Percentiles rank a stretch among this genome's conserved stretches.
Evolutionary conservation across 768 basidiomycete genomes (phyloP).

Genomic region (Pisolithus albus): DNA sequence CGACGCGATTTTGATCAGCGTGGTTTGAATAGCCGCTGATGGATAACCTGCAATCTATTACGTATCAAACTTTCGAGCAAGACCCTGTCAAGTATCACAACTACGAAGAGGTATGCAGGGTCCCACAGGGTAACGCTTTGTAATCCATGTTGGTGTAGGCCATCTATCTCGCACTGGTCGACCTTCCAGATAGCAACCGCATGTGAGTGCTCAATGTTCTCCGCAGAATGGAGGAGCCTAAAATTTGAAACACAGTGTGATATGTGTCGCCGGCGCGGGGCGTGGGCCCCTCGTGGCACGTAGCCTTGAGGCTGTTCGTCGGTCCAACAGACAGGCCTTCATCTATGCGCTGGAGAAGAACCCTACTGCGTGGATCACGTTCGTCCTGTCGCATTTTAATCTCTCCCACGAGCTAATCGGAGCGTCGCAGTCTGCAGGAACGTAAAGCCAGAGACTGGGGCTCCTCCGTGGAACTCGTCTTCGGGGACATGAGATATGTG

Average conservation of each 20-base stretch:
- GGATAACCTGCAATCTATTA: slow-evolving; percentile 94
- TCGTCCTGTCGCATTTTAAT: slow-evolving; percentile 28
- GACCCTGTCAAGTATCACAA: slow-evolving; percentile 95
- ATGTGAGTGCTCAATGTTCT: slow-evolving; percentile 45
- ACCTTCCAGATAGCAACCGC: slow-evolving; percentile 52
- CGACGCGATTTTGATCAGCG: slow-evolving; percentile 6
- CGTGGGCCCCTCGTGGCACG: slow-evolving; percentile 89
- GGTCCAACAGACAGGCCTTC: slow-evolving; percentile 52
- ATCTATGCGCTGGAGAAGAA: slow-evolving; percentile 96
- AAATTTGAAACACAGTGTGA: slow-evolving; percentile 42
- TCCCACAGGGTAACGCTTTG: slow-evolving; percentile 7
- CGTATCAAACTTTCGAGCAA: slow-evolving; percentile 96
- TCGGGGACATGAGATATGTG: slow-evolving; percentile 89
- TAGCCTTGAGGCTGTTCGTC: slow-evolving; percentile 67
- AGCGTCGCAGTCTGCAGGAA: slow-evolving; percentile 64
- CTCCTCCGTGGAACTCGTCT: slow-evolving; percentile 69
- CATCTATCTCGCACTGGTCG: slow-evolving; percentile 69
- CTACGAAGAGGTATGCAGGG: slow-evolving; percentile 75
- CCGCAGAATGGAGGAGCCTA: slow-evolving; percentile 9
- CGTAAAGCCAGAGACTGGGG: slow-evolving; percentile 81
- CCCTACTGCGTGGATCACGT: slow-evolving; percentile 93
- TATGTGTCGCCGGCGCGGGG: slow-evolving; percentile 93
- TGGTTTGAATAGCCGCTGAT: slow-evolving; percentile 66
- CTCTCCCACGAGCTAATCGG: slow-evolving; percentile 7
- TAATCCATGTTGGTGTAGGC: slow-evolving; percentile 43